Conservation (phyloP, 495 filamentous ascomycete species). For the Massariosphaeria phaeospora region DNA sequence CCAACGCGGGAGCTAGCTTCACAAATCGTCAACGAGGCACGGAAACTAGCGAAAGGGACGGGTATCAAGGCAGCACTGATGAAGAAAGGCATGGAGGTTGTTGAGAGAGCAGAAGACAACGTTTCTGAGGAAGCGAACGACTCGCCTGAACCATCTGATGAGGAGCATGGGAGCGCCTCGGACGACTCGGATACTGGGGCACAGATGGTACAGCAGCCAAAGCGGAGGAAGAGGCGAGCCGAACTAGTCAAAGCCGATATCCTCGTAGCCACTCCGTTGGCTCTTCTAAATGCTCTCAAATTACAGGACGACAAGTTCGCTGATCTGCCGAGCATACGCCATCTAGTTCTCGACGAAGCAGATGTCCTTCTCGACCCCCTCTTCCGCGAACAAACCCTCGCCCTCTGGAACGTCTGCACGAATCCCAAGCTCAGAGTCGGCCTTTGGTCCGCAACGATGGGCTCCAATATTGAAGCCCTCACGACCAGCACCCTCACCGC, state of each 20-base stretch:
- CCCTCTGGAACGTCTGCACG: constrained; percentile 74
- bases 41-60: constrained; percentile 72
- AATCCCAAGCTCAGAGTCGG: constrained; percentile 62
- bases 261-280: constrained; percentile 79
- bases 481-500: constrained; percentile 57
- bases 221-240: constrained; percentile 31
- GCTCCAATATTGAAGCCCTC: constrained; percentile 80
- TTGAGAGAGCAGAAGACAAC: constrained; percentile 42
- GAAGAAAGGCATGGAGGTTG: constrained; percentile 73
- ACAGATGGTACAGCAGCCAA: constrained; percentile 27
- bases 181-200: background rate
- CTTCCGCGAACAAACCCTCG: constrained; percentile 84
- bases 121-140: constrained; percentile 24
- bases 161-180: constrained; percentile 35
- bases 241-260: constrained; percentile 63
- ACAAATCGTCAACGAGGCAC: constrained; percentile 89
- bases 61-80: constrained; percentile 76
- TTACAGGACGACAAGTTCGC: constrained; percentile 43
- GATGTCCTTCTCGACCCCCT: constrained; percentile 89
- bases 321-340: constrained; percentile 58
- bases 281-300: constrained; percentile 67
- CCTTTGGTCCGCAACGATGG: constrained; percentile 96
- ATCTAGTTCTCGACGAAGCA: constrained; percentile 84
- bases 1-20: constrained; percentile 88
- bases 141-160: constrained; percentile 33